Evolutionary conservation across 768 basidiomycete species (phyloP), one percentile per base, ranked within the genome.

Genomic region (Neoboletus magnificus): DNA sequence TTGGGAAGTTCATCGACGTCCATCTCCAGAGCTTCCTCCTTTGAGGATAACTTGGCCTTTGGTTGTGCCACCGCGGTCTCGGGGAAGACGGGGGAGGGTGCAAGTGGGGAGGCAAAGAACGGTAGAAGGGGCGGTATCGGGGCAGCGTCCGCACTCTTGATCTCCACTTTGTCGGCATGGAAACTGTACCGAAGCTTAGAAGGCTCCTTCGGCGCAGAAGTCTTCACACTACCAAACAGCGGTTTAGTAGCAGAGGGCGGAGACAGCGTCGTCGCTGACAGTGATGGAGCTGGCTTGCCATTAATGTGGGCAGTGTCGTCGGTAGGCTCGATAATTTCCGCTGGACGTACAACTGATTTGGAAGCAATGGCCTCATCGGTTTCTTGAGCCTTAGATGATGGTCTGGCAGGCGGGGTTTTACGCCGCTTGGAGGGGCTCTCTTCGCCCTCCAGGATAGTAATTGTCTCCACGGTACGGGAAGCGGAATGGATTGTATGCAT

Each of bases 171-270:
- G 51, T 86, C 86, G 3, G 82, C 79, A 45, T 83, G 81, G 68
- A 86, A 82, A 61, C 87, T 88, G 62, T 79, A 86, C 27, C 89
- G 82, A 54, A 91, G 76, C 65, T 90, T 91, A 55, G 89, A 90
- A 2, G 89, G 88, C 52, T 88, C 86, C 65, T 84, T 88, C 1
- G 89, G 89, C 10, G 79, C 79, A 27, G 76, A 81, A 3, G 79
- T 71, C 66, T 84, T 87, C 40, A 71, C 39, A n/a, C 37, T 36
- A 44, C 64, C 54, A 29, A 66, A 64, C 23, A 58, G 30, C 27
- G 61, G 47, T 45, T 70, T 71, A 9, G 66, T 55, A 37, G 44
- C 56, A 16, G 65, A 35, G n/a, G 65, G 55, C 1, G 65, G 66
- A 52, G 60, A 74, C n/a, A 56, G 16, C 4, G 55, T 52, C 13